Evolutionary conservation across 139 green algal species (phyloP).

Genomic region (Auxenochlorella pyrenoidosa): DNA sequence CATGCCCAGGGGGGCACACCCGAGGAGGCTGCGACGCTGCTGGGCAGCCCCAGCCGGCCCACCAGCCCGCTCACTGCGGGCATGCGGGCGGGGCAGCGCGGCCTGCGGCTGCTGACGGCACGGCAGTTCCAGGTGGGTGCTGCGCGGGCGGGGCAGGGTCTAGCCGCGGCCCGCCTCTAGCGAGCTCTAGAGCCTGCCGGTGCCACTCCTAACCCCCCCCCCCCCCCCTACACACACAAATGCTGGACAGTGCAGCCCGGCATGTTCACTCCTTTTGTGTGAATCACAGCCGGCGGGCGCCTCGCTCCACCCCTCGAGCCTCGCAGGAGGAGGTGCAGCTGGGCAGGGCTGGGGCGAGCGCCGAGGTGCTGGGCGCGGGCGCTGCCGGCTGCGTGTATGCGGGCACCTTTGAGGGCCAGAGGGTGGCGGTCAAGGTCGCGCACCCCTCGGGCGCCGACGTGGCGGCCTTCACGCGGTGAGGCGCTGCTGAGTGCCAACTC

Average conservation of each 20-base stretch:
- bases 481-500: not conserved
- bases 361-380: slow-evolving; percentile 31
- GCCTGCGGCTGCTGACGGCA: slow-evolving; percentile 6
- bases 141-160: too few relatives aligned
- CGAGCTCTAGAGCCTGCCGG: too few relatives aligned
- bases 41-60: not conserved
- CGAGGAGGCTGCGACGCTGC: not conserved
- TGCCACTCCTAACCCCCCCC: not conserved
- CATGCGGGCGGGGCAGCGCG: not conserved
- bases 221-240: not conserved
- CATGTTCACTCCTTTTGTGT: too few relatives aligned
- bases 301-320: too few relatives aligned
- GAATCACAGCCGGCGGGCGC: too few relatives aligned
- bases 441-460: slow-evolving; percentile 32
- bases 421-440: slow-evolving; percentile 44
- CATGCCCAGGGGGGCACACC: not conserved
- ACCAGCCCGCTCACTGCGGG: not conserved
- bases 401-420: slow-evolving; percentile 11
- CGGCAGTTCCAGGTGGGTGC: slow-evolving; percentile 1
- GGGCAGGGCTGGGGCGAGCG: not conserved
- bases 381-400: slow-evolving; percentile 28
- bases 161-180: too few relatives aligned
- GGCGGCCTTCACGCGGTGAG: not conserved
- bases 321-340: slow-evolving; percentile 34
- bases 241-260: too few relatives aligned